A percentile compares a stretch with the other conserved stretches of the same genome.
These are phyloP conservation scores for Alternaria postmessia DNA, from an alignment of 2,329 filamentous ascomycete species.

Conservation along the genomic window DNA sequence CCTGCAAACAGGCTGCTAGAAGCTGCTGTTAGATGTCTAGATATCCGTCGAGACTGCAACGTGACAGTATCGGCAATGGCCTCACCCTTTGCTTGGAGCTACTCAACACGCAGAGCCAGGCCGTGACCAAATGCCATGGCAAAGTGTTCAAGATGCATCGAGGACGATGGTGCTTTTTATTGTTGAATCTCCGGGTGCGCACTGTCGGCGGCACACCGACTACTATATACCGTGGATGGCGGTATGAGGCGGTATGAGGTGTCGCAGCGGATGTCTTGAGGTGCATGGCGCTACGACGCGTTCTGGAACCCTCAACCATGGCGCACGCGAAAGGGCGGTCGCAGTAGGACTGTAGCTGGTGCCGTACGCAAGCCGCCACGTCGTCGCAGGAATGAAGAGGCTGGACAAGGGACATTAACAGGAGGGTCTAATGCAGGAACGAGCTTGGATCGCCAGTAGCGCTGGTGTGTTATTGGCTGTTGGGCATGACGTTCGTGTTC, in stretches of 20 bases:
- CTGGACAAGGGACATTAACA: constrained; percentile 28
- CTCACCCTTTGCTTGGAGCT: background rate
- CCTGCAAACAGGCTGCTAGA: background rate
- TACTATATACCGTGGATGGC: constrained; percentile 1
- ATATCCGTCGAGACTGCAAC: background rate
- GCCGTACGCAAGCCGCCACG: constrained; percentile 36
- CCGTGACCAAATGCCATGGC: background rate
- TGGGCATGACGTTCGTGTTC: constrained; percentile 32
- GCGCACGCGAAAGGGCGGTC: constrained; percentile 20
- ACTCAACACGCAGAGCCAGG: background rate
- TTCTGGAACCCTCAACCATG: background rate
- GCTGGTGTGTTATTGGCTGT: constrained; percentile 29
- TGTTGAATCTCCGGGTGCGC: background rate
- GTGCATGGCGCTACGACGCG: constrained; percentile 7
- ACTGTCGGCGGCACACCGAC: constrained; percentile 7
- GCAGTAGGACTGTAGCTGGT: constrained; percentile 8
- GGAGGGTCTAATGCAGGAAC: constrained; percentile 36
- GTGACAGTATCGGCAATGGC: background rate
- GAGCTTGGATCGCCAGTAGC: constrained; percentile 18
- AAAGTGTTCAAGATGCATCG: background rate
- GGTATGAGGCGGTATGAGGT: constrained; percentile 14
- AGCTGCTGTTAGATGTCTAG: background rate
- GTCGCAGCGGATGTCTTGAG: constrained; percentile 4
- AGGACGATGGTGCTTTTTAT: background rate
- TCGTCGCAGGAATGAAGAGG: constrained; percentile 35